Percentiles rank a stretch among this genome's conserved stretches.
These are phyloP conservation scores for Colletotrichum camelliae DNA, from an alignment of 2,329 filamentous ascomycete species.

Conservation along the genomic window DNA sequence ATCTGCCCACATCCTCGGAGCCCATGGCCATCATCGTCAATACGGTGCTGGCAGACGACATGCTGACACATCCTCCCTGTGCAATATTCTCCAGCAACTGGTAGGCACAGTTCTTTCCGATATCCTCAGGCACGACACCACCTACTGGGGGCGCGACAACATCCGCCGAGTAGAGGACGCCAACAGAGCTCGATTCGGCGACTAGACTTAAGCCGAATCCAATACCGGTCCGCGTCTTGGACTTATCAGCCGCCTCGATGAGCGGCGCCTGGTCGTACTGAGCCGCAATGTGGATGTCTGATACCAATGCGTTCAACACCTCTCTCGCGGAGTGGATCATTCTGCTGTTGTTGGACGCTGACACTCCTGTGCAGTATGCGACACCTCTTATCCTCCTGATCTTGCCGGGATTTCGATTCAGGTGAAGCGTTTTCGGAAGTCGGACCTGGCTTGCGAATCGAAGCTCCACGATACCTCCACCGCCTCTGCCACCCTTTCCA, in stretches of 20 bases:
- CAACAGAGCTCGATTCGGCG: slow-evolving; percentile 83
- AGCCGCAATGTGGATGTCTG: slow-evolving; percentile 89
- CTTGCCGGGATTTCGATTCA: slow-evolving; percentile 79
- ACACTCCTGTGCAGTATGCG: slow-evolving; percentile 90
- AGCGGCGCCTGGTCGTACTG: slow-evolving; percentile 74
- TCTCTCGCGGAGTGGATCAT: slow-evolving; percentile 93
- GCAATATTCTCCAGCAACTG: slow-evolving; percentile 85
- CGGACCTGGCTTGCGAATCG: slow-evolving; percentile 93
- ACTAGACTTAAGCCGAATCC: slow-evolving; percentile 92
- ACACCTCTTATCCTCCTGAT: slow-evolving; percentile 92
- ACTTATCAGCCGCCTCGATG: slow-evolving; percentile 59
- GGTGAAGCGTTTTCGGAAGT: slow-evolving; percentile 90
- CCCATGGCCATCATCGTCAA: slow-evolving; percentile 97
- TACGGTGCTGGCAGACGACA: slow-evolving; percentile 74
- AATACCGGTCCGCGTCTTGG: slow-evolving; percentile 75
- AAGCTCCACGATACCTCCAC: slow-evolving; percentile 91
- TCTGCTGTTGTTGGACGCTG: slow-evolving; percentile 89
- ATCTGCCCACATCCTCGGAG: slow-evolving; percentile 88
- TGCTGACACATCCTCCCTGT: slow-evolving; percentile 81
- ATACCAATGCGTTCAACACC: slow-evolving; percentile 82
- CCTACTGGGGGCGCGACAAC: slow-evolving; percentile 76
- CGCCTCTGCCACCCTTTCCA: slow-evolving; percentile 76
- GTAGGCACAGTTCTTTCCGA: slow-evolving; percentile 86
- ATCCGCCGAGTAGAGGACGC: slow-evolving; percentile 88
- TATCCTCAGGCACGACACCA: slow-evolving; percentile 85